A percentile compares a stretch with the other conserved stretches of the same genome.
Evolutionary conservation across 768 basidiomycete species (phyloP).

Genomic region (Phallus indusiatus): DNA sequence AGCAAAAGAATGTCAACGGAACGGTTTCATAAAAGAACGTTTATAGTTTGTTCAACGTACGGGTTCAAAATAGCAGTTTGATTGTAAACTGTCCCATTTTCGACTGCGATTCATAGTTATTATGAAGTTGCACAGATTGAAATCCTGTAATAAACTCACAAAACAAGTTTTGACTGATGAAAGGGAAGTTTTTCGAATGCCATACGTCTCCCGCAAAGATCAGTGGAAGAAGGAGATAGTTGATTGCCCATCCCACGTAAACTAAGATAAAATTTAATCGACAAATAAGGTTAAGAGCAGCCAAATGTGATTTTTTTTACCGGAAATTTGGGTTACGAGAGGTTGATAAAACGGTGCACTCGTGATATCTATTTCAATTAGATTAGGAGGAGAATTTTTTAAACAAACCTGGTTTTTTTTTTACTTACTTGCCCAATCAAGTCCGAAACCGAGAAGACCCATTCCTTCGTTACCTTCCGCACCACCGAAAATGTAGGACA

Average conservation of each 20-base stretch:
- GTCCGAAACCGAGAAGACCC: not conserved
- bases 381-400: not conserved
- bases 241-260: not conserved
- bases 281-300: not conserved
- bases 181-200: not conserved
- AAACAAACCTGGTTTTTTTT: not conserved
- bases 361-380: not conserved
- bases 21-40: not conserved
- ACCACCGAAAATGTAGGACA: not conserved
- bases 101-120: no score
- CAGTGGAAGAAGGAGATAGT: not conserved
- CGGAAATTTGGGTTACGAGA: not conserved
- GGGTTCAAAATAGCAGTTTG: not conserved
- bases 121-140: no score
- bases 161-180: not conserved
- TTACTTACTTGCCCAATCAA: not conserved
- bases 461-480: constrained; percentile 1
- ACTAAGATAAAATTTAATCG: not conserved
- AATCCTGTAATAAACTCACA: not conserved
- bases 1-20: not conserved
- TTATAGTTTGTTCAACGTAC: not conserved
- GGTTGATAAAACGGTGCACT: not conserved
- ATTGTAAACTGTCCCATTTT: not conserved
- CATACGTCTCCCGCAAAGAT: not conserved
- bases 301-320: not conserved